These are phyloP conservation scores for Oryza meridionalis DNA, from an alignment of 176 grass and related monocot species.

Conservation along the genomic window DNA sequence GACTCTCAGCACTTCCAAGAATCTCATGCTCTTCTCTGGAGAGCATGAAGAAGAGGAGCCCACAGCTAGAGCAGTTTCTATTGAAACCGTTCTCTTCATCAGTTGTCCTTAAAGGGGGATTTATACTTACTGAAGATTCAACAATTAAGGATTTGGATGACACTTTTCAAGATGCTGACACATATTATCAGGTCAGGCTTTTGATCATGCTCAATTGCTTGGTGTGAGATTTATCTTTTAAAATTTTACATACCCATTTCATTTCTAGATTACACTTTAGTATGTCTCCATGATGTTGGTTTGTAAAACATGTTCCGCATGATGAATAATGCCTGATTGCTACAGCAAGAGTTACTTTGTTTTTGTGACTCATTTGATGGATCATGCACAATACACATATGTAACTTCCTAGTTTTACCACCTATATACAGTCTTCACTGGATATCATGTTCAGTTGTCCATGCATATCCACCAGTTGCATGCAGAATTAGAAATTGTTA, in stretches of 20 bases:
- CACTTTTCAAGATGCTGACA: slow-evolving; percentile 64
- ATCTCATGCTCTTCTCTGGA: slow-evolving; percentile 69
- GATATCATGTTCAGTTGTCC: slow-evolving; percentile 15
- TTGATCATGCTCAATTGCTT: slow-evolving; percentile 39
- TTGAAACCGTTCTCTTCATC: slow-evolving; percentile 53
- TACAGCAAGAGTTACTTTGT: background rate
- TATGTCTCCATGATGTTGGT: background rate
- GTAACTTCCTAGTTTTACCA: background rate
- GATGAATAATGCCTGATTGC: background rate
- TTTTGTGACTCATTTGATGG: slow-evolving; percentile 15
- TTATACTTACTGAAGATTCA: slow-evolving; percentile 62
- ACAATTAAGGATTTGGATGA: slow-evolving; percentile 69
- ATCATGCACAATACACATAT: background rate
- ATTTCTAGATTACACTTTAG: slow-evolving; percentile 16
- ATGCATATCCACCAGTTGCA: slow-evolving; percentile 4
- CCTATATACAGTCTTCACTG: background rate
- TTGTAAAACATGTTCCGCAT: background rate
- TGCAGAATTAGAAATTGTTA: slow-evolving; percentile 11
- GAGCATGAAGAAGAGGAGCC: slow-evolving; percentile 74
- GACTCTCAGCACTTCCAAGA: slow-evolving; percentile 75
- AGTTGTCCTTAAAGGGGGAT: slow-evolving; percentile 53
- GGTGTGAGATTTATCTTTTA: background rate
- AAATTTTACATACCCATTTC: background rate
- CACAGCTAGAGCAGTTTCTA: slow-evolving; percentile 71
- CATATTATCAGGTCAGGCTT: slow-evolving; percentile 86